Conservation (phyloP, 1,284 basidiomycete species). For the Ustilago cynodontis region DNA sequence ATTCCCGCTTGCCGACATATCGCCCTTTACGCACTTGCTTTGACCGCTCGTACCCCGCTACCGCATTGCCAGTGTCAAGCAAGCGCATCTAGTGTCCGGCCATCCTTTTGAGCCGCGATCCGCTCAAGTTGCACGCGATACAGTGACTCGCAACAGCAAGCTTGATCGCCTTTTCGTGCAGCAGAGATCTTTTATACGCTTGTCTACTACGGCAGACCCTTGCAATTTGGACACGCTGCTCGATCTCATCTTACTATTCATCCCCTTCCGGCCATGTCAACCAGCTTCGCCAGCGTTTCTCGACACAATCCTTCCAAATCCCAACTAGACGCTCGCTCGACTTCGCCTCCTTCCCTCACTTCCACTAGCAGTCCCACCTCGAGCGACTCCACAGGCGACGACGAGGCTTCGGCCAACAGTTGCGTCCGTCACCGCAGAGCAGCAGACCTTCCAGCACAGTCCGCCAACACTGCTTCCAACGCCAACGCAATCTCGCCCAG, state of each 20-base stretch:
- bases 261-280: constrained; percentile 34
- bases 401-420: constrained; percentile 28
- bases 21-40: too few species aligned
- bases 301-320: constrained; percentile 13
- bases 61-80: too few species aligned
- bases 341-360: constrained; percentile 48
- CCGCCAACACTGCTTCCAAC: constrained; percentile 1
- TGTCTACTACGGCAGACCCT: not conserved
- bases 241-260: not conserved
- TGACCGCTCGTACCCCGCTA: too few species aligned
- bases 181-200: not conserved
- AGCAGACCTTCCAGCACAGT: constrained; percentile 8
- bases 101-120: too few species aligned
- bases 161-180: too few species aligned
- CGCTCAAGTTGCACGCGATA: too few species aligned
- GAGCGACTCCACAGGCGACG: constrained; percentile 50
- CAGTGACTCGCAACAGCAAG: too few species aligned
- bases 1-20: not conserved
- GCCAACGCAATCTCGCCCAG: constrained; percentile 30
- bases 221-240: too few species aligned
- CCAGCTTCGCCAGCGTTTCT: constrained; percentile 27
- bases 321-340: constrained; percentile 16
- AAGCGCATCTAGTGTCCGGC: too few species aligned
- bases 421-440: constrained; percentile 16
- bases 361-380: constrained; percentile 47